Base-by-base conservation (phyloP, 2,329 filamentous ascomycete genomes). In the Penicillium hordei region DNA sequence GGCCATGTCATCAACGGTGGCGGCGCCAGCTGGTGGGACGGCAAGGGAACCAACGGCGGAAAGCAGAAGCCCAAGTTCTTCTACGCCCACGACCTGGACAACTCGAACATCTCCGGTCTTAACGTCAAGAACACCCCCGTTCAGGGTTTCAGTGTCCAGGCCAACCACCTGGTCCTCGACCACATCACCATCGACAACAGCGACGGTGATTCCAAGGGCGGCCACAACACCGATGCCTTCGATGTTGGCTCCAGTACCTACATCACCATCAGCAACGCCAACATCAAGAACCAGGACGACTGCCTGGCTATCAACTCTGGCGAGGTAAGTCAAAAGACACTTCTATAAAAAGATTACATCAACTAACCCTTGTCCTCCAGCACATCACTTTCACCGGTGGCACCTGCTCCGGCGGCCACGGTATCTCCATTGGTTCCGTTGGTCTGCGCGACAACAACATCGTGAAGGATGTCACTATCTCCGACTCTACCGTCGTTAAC, bases 1-100 rank as follows among this genome's bases (percentile, higher is more conserved):
- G 86, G 82, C 21, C 78, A 77, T 59, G 72, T 78, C 19, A 79
- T 88, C 50, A 76, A 88, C 65, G 83, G 83, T 52, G 77, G 82
- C 36, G 85, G 85, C 36, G 68, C 77, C 13, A 69, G 74, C 33
- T 87, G 82, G 81, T 88, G 85, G 86, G 86, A 88, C 63, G 75
- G 78, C 53, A 64, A 85, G 72, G 86, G 86, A 46, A 74, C 73
- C 66, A 86, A 86, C 68, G 83, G 85, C 31, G 85, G 86, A 70
- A 82, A 82, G 74, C 82, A 71, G 23, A 89, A 89, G 80, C 86
- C 86, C 64, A 84, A 87, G 76, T 86, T 88, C 76, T 86, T 87
- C 78, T 79, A 74, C 62, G 80, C 80, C 23, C 73, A 75, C 57
- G 45, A 50, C 5, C 59, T 75, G 51, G 67, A 64, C 25, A 61